phyloP scores from a whole-genome alignment of 345 rosid species.

The Orychophragmus violaceus region DNA sequence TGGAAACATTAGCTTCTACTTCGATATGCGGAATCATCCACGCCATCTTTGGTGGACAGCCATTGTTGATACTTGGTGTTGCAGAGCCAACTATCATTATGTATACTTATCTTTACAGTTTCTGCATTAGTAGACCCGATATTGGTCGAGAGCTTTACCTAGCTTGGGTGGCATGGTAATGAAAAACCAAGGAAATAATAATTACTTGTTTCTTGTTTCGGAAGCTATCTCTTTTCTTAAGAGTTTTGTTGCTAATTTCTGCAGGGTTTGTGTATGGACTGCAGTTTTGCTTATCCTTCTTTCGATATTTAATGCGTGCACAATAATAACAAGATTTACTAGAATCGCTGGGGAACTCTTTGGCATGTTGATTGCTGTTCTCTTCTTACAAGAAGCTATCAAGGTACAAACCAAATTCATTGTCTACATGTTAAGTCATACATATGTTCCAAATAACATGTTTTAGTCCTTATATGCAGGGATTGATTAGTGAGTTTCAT shows the following conservation, averaged over 20 bases:
- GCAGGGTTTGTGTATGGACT: constrained; percentile 77
- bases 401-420: constrained; percentile 37
- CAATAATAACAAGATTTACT: constrained; percentile 53
- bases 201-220: not conserved
- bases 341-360: constrained; percentile 76
- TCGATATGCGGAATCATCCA: constrained; percentile 78
- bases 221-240: not conserved
- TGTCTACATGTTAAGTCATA: not conserved
- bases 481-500: constrained; percentile 52
- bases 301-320: constrained; percentile 61
- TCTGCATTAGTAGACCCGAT: constrained; percentile 48
- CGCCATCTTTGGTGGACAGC: constrained; percentile 79
- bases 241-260: not conserved
- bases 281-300: constrained; percentile 55
- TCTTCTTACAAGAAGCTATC: constrained; percentile 77
- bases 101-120: constrained; percentile 76
- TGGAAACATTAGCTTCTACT: constrained; percentile 76
- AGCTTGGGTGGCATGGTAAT: constrained; percentile 83
- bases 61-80: constrained; percentile 75
- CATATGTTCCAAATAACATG: not conserved
- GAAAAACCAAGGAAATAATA: constrained; percentile 13
- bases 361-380: constrained; percentile 72
- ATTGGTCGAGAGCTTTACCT: constrained; percentile 54
- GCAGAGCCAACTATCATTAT: constrained; percentile 88
- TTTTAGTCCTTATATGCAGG: constrained; percentile 34